phyloP scores from a whole-genome alignment of 495 filamentous ascomycete species.

The Peziza echinospora region DNA sequence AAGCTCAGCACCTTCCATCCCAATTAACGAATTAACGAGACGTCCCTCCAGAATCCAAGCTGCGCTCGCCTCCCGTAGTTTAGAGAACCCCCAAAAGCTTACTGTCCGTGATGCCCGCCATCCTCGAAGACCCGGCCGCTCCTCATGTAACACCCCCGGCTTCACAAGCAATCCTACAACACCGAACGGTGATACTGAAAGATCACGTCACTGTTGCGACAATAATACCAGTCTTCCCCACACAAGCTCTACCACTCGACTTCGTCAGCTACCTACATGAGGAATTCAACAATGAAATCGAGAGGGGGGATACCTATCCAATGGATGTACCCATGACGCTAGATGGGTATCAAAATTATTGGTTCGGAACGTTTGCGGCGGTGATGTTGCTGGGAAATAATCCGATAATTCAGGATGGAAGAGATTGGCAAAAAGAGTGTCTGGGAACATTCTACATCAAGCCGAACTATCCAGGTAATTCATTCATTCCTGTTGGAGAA shows the following conservation, averaged over 20 bases:
- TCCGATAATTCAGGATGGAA: constrained; percentile 26
- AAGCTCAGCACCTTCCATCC: too few species aligned
- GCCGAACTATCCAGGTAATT: constrained; percentile 67
- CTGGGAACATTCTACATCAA: constrained; percentile 93
- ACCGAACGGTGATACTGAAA: constrained; percentile 70
- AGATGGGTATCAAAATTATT: constrained; percentile 63
- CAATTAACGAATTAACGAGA: too few species aligned
- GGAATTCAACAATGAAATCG: constrained; percentile 84
- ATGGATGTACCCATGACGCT: constrained; percentile 62
- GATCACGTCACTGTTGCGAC: constrained; percentile 83
- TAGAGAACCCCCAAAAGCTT: too few species aligned
- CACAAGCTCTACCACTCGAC: constrained; percentile 45
- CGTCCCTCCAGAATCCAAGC: too few species aligned
- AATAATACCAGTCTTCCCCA: constrained; percentile 52
- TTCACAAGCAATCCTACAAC: constrained; percentile 25
- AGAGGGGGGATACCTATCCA: constrained; percentile 89
- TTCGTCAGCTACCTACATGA: constrained; percentile 62
- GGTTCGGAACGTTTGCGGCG: constrained; percentile 88
- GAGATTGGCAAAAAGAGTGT: constrained; percentile 68
- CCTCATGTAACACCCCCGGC: constrained; percentile 10
- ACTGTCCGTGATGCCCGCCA: constrained; percentile 1
- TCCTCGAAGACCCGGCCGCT: constrained; percentile 9
- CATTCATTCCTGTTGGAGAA: not conserved
- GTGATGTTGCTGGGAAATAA: constrained; percentile 64
- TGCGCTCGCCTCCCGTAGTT: too few species aligned